A percentile compares a stretch with the other conserved stretches of the same genome.
Conservation (phyloP, 768 basidiomycete species). For the Jaapia argillacea region DNA sequence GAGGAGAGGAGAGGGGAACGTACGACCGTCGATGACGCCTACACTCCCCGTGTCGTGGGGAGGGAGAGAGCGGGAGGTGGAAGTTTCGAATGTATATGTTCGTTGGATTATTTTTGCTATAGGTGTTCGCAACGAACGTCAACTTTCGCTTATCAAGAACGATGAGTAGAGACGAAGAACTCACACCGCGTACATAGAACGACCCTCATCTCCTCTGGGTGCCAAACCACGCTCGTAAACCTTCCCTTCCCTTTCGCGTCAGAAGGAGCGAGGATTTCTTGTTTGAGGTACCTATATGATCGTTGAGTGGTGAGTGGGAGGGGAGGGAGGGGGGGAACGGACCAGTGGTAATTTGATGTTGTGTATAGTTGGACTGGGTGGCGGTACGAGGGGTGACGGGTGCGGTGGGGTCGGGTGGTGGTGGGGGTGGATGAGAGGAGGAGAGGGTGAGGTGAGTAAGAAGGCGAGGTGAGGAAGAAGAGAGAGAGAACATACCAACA, state of each 20-base stretch:
- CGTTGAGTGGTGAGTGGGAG: not conserved
- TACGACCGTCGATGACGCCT: slow-evolving; percentile 84
- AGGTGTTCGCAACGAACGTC: too few species aligned
- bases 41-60: slow-evolving; percentile 79
- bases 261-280: slow-evolving; percentile 55
- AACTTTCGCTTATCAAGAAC: too few species aligned
- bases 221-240: slow-evolving; percentile 78
- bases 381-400: slow-evolving; percentile 1
- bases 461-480: not conserved
- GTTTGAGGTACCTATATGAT: slow-evolving; percentile 79
- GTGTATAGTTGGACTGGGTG: slow-evolving; percentile 88
- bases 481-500: slow-evolving; percentile 40
- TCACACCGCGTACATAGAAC: slow-evolving; percentile 59
- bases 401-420: too few species aligned
- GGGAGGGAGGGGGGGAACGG: slow-evolving; percentile 4
- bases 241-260: slow-evolving; percentile 26
- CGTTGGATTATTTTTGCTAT: slow-evolving; percentile 49
- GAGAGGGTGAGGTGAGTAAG: not conserved
- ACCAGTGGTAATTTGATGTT: slow-evolving; percentile 93
- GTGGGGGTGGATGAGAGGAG: too few species aligned
- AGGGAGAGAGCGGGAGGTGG: slow-evolving; percentile 40
- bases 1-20: slow-evolving; percentile 23
- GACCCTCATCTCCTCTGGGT: slow-evolving; percentile 75
- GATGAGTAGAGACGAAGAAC: slow-evolving; percentile 15
- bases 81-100: slow-evolving; percentile 74